These are phyloP conservation scores for Solanum dulcamara DNA, from an alignment of 257 asterid species.

Conservation along the genomic window DNA sequence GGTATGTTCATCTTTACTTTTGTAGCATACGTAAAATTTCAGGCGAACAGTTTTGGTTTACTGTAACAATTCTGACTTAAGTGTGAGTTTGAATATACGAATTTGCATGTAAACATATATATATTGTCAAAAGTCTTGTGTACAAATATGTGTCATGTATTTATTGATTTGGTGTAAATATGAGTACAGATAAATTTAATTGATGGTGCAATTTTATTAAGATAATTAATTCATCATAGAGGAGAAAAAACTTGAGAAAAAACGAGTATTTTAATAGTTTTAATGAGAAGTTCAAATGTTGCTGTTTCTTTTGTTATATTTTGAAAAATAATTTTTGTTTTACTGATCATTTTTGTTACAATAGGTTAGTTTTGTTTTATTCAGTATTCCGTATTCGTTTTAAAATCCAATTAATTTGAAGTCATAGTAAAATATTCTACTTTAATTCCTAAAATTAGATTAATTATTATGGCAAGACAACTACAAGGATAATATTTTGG, in stretches of 20 bases:
- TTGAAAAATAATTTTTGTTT: no score
- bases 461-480: background rate
- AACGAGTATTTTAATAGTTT: background rate
- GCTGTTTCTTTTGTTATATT: background rate
- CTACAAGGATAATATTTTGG: background rate
- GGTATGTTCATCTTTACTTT: slow-evolving; percentile 6
- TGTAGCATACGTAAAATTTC: background rate
- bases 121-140: background rate
- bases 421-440: rapidly evolving
- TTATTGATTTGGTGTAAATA: background rate
- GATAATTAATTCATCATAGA: background rate
- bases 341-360: background rate
- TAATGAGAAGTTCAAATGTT: background rate
- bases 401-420: rapidly evolving
- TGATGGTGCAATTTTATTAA: background rate
- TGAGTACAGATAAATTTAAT: background rate
- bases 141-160: background rate
- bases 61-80: background rate
- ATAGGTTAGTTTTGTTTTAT: background rate
- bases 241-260: background rate
- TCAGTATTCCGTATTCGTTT: rapidly evolving
- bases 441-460: background rate
- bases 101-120: background rate
- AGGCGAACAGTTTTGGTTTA: background rate
- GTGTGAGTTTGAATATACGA: background rate